Evolutionary conservation across 129 eudicot genomes (phyloP), one percentile per base, ranked within the genome.

Genomic region (Flaveria robusta): DNA sequence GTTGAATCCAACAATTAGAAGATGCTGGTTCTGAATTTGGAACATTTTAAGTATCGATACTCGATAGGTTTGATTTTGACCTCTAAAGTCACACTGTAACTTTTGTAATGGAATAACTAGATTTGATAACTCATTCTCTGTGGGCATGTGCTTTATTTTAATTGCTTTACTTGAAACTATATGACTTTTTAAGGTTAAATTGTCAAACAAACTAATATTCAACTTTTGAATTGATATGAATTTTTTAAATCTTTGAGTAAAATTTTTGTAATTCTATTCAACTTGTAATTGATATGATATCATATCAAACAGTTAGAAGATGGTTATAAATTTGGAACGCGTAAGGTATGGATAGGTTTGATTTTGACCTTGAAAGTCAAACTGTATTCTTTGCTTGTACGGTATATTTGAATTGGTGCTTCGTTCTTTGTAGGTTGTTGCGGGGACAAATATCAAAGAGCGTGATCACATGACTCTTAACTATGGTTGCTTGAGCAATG

Each of bases 401-500:
- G 26, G 70, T 34, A 37, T 18, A 39, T 34, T 8, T 34, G 15
- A 41, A 70, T 41, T 45, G 60, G 45, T 75, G 26, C 0, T 22
- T 56, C 59, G 22, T 72, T 55, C 12, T 75, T 16, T 76, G 39
- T 87, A 94, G 98, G 98, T 91, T 56, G 81, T 89, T 84, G 96
- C 98, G 10, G 89, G 88, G 74, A 75, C 68, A 24, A 69, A 86
- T 76, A 94, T 94, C 27, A 91, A 89, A 74, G 87, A 66, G 72
- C 78, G 84, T 56, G 88, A 84, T 62, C 83, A 86, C 16, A 76
- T 94, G 71, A 87, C 86, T 65, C 93, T 91, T 43, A 94, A 94
- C 74, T 94, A 94, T 72, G 98, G 97, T 37, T 83, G 88, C 71
- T 80, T 94, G 83, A 91, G 74, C 70, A 94, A 89, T 74, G 98